Conservation (phyloP, 2,329 filamentous ascomycete genomes). For the Lachnellula cervina region DNA sequence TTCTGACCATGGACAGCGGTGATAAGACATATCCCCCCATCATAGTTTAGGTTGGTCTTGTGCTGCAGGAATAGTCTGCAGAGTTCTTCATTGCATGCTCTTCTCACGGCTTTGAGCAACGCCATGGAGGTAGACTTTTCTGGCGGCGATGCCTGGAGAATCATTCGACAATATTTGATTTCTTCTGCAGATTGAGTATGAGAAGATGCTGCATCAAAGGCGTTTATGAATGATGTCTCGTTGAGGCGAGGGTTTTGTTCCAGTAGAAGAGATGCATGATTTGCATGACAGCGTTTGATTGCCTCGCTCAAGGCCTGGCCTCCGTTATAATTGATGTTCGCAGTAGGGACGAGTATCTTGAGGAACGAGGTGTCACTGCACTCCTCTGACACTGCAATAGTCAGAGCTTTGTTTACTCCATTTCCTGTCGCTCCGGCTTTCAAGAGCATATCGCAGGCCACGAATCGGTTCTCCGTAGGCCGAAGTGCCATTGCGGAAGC, state of each 20-base stretch:
- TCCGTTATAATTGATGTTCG: constrained; percentile 4
- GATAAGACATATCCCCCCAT: constrained; percentile 2
- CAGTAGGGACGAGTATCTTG: constrained; percentile 5
- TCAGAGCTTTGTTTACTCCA: constrained; percentile 9
- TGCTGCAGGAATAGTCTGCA: constrained; percentile 6
- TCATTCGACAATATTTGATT: constrained; percentile 6
- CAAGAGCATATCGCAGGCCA: constrained; percentile 7
- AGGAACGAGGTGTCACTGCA: constrained; percentile 5
- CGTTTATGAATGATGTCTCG: constrained; percentile 2
- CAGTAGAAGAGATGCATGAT: constrained; percentile 4
- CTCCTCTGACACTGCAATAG: constrained; percentile 1
- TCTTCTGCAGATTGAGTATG: constrained; percentile 1
- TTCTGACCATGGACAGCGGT: constrained; percentile 5
- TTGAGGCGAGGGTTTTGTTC: not conserved
- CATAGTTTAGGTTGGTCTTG: constrained; percentile 2
- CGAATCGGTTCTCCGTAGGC: not conserved
- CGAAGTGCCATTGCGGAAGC: not conserved
- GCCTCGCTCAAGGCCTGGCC: constrained; percentile 6
- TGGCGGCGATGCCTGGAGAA: not conserved
- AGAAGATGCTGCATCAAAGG: constrained; percentile 3
- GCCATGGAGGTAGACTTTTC: constrained; percentile 3
- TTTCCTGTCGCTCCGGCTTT: constrained; percentile 7
- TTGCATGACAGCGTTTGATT: not conserved
- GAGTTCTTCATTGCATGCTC: constrained; percentile 1
- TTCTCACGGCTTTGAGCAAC: not conserved